Base-by-base conservation (phyloP, 306 rosid species). In the Cucumis sativus region DNA sequence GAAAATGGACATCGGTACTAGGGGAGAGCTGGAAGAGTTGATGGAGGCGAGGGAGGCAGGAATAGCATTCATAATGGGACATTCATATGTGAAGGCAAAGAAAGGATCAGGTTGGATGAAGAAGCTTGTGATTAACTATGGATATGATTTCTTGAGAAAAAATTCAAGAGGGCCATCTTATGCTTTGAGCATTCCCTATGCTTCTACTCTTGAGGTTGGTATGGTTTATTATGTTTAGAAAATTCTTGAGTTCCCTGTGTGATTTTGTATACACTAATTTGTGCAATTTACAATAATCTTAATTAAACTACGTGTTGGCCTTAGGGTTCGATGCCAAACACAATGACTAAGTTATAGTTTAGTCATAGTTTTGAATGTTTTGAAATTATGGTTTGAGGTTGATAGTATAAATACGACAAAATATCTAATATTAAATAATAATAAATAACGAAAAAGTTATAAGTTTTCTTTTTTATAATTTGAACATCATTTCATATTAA, bases 1-100 rank as follows among this genome's bases (percentile, higher is more conserved):
- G 14, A 78, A 57, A 80, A 89, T 95, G 39, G 78, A 89, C 33
- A 54, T 75, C 40, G 92, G 80, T 21, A 78, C 90, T 63, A 85
- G 85, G 45, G 87, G 79, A 55, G 98, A 95, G 84, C 70, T 95
- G 84, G 82, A 41, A 75, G 98, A 95, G 78, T 84, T 95, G 72
- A 95, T 87, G 97, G 97, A 95, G 79, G 98, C 97, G 61, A 89
- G 91, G 77, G 98, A 95, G 78, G 97, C 97, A 69, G 98, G 99
- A 62, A 84, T 90, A 88, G 96, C 97, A 81, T 95, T 92, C 61
- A 95, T 95, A 88, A 83, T 92, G 88, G 96, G 99, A 58, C 99
- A 95, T 73, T 95, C 97, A 8, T 92, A 92, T 74, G 97, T 95
- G 77, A 90, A 89, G 78, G 97, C 93, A 23, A 92, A 95, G 89